A percentile compares a stretch with the other conserved stretches of the same genome.
Evolutionary conservation across 2,329 filamentous ascomycete genomes (phyloP).

Genomic region (Arthroderma sp.): DNA sequence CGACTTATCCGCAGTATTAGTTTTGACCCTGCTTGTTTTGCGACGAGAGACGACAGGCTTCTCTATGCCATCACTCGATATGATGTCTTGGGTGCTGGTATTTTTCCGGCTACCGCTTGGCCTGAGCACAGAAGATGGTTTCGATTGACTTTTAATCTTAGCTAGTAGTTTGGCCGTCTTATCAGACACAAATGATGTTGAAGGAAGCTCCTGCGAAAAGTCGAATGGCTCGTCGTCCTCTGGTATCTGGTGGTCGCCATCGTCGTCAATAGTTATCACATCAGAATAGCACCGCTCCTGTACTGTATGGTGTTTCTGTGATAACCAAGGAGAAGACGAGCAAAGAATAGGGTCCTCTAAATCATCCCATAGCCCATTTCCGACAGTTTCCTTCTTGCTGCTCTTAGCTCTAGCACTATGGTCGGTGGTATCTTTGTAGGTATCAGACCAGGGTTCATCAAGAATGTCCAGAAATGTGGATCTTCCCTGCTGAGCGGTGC

Average conservation of each 20-base stretch:
- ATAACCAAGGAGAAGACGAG: conserved; percentile 25
- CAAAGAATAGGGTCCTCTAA: conserved; percentile 31
- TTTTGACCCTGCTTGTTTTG: not conserved
- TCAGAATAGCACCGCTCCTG: conserved; percentile 9
- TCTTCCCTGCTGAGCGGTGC: not conserved
- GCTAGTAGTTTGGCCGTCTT: conserved; percentile 29
- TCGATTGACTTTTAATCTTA: conserved; percentile 15
- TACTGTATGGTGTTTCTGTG: conserved; percentile 6
- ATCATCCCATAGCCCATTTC: conserved; percentile 10
- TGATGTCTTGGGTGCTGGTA: conserved; percentile 1
- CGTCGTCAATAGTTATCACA: conserved; percentile 26
- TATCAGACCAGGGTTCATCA: not conserved
- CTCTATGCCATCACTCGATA: not conserved
- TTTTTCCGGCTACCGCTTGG: conserved; percentile 10
- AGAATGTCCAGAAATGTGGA: not conserved
- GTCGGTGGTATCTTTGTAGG: not conserved
- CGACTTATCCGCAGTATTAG: conserved; percentile 24
- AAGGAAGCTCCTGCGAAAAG: conserved; percentile 10
- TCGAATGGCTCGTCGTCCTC: conserved; percentile 13
- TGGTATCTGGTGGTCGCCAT: conserved; percentile 15
- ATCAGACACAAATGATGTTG: conserved; percentile 21
- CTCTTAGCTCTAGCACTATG: not conserved
- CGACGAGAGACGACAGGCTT: not conserved
- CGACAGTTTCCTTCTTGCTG: not conserved
- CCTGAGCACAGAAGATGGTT: conserved; percentile 2